These are phyloP conservation scores for Daldinia vernicosa DNA, from an alignment of 495 filamentous ascomycete genomes.

Conservation along the genomic window DNA sequence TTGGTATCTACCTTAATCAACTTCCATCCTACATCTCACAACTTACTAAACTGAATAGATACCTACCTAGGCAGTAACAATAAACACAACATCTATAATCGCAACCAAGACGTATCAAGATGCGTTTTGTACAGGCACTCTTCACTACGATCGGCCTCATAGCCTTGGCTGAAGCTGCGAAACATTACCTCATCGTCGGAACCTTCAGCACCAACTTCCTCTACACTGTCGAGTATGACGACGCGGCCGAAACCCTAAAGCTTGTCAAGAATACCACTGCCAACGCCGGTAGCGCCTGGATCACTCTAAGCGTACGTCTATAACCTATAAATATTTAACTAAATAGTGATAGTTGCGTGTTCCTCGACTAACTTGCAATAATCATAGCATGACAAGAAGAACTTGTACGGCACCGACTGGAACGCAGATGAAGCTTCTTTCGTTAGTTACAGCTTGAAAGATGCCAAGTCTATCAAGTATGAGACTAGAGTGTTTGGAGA, in stretches of 20 bases:
- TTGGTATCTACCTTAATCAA: too few relatives aligned
- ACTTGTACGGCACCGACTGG: constrained; percentile 47
- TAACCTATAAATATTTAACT: too few relatives aligned
- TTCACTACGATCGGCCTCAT: not conserved
- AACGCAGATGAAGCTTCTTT: constrained; percentile 40
- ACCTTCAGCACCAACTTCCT: constrained; percentile 44
- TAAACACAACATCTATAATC: not conserved
- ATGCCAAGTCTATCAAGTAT: constrained; percentile 65
- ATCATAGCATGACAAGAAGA: constrained; percentile 48
- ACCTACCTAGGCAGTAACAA: not conserved
- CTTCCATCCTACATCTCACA: too few relatives aligned
- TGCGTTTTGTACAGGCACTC: not conserved
- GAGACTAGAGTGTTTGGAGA: constrained; percentile 72
- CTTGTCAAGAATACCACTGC: constrained; percentile 33
- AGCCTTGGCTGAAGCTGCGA: constrained; percentile 20
- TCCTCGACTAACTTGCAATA: too few relatives aligned
- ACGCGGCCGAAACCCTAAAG: constrained; percentile 36
- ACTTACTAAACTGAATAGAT: not conserved
- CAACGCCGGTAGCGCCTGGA: constrained; percentile 46
- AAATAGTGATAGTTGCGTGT: too few relatives aligned
- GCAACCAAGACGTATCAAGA: not conserved
- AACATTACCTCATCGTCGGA: constrained; percentile 40
- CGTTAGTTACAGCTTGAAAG: constrained; percentile 59
- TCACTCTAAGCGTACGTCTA: constrained; percentile 46
- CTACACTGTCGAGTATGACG: constrained; percentile 48